phyloP scores from a whole-genome alignment of 176 grass and related monocot genomes.

The Cenchrus purpureus region DNA sequence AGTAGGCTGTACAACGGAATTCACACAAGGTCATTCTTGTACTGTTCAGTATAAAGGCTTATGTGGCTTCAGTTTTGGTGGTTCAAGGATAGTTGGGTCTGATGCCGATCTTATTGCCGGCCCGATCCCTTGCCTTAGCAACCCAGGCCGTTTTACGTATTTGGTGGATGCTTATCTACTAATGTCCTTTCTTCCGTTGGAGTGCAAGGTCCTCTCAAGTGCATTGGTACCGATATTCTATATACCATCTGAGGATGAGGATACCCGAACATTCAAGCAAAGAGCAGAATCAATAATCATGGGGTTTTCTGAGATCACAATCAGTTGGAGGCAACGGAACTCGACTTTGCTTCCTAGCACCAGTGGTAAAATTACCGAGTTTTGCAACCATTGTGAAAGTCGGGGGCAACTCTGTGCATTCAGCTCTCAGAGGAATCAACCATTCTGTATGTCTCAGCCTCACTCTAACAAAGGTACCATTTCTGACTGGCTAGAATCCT shows the following conservation, averaged over 20 bases:
- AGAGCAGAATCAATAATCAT: not conserved
- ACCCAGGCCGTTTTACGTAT: constrained; percentile 28
- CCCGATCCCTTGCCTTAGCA: constrained; percentile 49
- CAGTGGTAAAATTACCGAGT: not conserved
- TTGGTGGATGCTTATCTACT: not conserved
- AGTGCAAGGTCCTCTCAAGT: constrained; percentile 31
- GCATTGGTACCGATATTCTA: not conserved
- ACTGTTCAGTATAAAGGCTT: not conserved
- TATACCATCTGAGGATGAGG: not conserved
- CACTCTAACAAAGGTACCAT: not conserved
- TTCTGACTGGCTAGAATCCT: not conserved
- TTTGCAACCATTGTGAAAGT: constrained; percentile 20
- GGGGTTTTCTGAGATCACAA: not conserved
- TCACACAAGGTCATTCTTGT: not conserved
- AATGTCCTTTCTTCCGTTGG: constrained; percentile 19
- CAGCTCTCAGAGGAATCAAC: constrained; percentile 35
- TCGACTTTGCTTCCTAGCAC: not conserved
- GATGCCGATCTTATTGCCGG: not conserved
- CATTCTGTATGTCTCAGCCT: constrained; percentile 32
- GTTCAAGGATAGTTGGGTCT: too few relatives aligned
- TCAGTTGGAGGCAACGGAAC: not conserved
- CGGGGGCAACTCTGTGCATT: constrained; percentile 10
- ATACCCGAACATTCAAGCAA: not conserved
- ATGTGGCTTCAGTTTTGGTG: too few relatives aligned
- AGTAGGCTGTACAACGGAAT: not conserved